phyloP scores from a whole-genome alignment of 75 land plant species.

The Selaginella moellendorffii region DNA sequence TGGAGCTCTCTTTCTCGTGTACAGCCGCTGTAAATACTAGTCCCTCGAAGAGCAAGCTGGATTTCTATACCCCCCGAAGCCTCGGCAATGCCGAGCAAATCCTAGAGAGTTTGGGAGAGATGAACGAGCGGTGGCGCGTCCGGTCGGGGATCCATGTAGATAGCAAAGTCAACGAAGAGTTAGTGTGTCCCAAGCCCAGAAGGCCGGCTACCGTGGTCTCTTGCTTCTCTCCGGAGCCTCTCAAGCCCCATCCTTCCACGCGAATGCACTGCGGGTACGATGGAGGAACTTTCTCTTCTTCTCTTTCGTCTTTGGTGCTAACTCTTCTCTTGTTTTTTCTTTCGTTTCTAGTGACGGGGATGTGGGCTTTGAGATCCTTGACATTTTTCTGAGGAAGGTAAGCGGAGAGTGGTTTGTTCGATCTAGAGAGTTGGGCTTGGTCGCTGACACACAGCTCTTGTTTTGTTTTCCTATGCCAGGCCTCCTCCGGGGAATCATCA shows the following conservation, averaged over 20 bases:
- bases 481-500: not conserved
- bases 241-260: not conserved
- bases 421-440: not conserved
- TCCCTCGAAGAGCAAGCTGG: not conserved
- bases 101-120: no score
- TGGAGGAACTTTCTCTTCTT: not conserved
- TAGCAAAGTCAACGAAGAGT: not conserved
- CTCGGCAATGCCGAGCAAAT: no score
- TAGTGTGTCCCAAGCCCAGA: not conserved
- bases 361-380: conserved; percentile 3
- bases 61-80: not conserved
- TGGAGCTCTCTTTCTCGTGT: not conserved
- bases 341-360: not conserved
- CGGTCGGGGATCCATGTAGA: not conserved
- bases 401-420: not conserved
- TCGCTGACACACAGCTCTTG: not conserved
- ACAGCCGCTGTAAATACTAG: not conserved
- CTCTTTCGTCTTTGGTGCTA: not conserved
- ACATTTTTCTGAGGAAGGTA: conserved; percentile 5
- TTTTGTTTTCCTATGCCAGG: not conserved
- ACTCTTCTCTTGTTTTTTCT: not conserved
- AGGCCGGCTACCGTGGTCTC: not conserved
- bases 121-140: not conserved
- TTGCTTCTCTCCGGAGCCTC: not conserved
- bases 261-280: not conserved